phyloP scores from a whole-genome alignment of 108 stramenopile species.

The Craspedostauros australis region DNA sequence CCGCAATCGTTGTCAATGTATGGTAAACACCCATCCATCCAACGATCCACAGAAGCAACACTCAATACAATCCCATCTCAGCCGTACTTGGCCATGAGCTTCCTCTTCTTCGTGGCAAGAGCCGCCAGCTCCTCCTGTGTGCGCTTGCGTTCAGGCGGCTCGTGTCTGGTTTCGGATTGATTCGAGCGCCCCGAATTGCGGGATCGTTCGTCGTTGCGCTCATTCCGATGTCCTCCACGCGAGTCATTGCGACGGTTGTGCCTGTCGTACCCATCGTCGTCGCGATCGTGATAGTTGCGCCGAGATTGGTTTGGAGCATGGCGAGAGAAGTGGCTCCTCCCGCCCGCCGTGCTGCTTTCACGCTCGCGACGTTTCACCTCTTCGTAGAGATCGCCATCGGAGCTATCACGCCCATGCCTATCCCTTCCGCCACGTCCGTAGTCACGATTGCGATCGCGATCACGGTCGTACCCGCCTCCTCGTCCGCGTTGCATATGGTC shows the following conservation, averaged over 20 bases:
- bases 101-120: constrained; percentile 74
- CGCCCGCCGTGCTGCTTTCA: constrained; percentile 50
- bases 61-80: too few relatives aligned
- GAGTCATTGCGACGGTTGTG: not conserved
- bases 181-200: not conserved
- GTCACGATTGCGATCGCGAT: constrained; percentile 11
- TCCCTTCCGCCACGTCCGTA: constrained; percentile 13
- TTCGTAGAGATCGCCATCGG: constrained; percentile 51
- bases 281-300: not conserved
- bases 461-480: constrained; percentile 1
- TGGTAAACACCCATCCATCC: too few relatives aligned
- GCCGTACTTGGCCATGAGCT: constrained; percentile 75
- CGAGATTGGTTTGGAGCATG: not conserved
- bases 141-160: constrained; percentile 28
- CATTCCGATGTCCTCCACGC: not conserved
- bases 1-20: too few relatives aligned
- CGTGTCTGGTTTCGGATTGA: not conserved
- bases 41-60: too few relatives aligned
- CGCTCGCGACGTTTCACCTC: constrained; percentile 68
- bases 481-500: not conserved
- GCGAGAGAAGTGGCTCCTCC: constrained; percentile 27
- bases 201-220: not conserved
- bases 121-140: constrained; percentile 68
- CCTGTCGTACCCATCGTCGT: not conserved
- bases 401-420: constrained; percentile 30